These are phyloP conservation scores for Nephromyces sp. DNA, from an alignment of 169 alveolate genomes.

Conservation along the genomic window DNA sequence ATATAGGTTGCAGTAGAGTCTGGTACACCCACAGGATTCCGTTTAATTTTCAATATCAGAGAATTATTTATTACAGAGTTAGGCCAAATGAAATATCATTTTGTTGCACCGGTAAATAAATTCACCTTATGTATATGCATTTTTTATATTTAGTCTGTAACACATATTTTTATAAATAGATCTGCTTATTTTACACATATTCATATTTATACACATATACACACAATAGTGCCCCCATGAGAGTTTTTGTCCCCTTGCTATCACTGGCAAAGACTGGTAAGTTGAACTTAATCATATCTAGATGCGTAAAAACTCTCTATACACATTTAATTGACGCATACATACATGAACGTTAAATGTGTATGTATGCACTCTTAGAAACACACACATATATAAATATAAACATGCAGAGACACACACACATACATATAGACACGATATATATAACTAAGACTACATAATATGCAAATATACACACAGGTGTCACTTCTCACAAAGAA, in stretches of 20 bases:
- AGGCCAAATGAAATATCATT: slow-evolving; percentile 28
- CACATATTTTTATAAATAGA: too few species aligned
- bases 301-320: too few species aligned
- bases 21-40: slow-evolving; percentile 81
- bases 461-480: background rate
- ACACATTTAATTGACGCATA: too few species aligned
- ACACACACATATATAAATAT: too few species aligned
- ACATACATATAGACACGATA: background rate
- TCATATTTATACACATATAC: too few species aligned
- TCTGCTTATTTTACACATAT: too few species aligned
- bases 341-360: too few species aligned
- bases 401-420: too few species aligned
- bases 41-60: slow-evolving; percentile 65
- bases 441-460: background rate
- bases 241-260: slow-evolving; percentile 71
- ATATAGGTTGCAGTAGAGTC: slow-evolving; percentile 56
- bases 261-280: slow-evolving; percentile 80
- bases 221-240: slow-evolving; percentile 80
- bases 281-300: too few species aligned
- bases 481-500: background rate
- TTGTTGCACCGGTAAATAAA: slow-evolving; percentile 4
- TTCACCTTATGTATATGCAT: background rate
- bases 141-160: background rate
- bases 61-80: slow-evolving; percentile 69
- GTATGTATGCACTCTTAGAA: too few species aligned